Base-by-base conservation (phyloP, 1,284 basidiomycete species). In the Sanghuangporus weigelae region DNA sequence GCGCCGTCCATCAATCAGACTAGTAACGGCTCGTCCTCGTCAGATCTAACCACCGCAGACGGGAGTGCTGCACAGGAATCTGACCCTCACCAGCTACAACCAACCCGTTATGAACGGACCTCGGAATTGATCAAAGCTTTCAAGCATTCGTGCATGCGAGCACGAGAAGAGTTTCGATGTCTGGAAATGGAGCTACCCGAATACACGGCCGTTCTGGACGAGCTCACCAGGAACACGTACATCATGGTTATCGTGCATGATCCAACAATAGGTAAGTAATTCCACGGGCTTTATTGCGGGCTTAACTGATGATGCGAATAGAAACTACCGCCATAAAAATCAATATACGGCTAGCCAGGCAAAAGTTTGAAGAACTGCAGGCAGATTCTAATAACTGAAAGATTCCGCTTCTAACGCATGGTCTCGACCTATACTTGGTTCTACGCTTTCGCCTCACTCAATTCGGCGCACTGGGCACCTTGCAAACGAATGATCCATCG, bases 111-210 rank as follows among this genome's bases (percentile, higher is more conserved):
- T 73, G 96, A 98, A 77, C 92, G 95, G 67, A 96, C 96, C 35
- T 95, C 92, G 7, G 95, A 98, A 73, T 84, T 98, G 64, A 89
- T 98, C 77, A 98, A 98, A 76, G 87, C 89, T 2, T 97, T 98
- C 81, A 95, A 97, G 72, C 87, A 93, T 69, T 89, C 92, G 12
- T 97, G 95, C 75, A 84, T 89, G 69, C 91, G 85, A 68, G 85
- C 89, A 49, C 85, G 89, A 35, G 91, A 93, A 71, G 89, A 92
- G 66, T 95, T 95, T 71, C 83, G 87, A 67, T 83, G 87, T 26
- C 76, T 95, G 64, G 87, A 94, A 79, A 86, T 92, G 84, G 84
- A 93, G 74, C 78, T 94, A 67, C 78, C 86, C 67, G 85, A 93
- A 67, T 96, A 93, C 71, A 92, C 92, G 0, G 93, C 95, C 1